These are phyloP conservation scores for Avena atlantica DNA, from an alignment of 176 grass and related monocot genomes.

Conservation along the genomic window DNA sequence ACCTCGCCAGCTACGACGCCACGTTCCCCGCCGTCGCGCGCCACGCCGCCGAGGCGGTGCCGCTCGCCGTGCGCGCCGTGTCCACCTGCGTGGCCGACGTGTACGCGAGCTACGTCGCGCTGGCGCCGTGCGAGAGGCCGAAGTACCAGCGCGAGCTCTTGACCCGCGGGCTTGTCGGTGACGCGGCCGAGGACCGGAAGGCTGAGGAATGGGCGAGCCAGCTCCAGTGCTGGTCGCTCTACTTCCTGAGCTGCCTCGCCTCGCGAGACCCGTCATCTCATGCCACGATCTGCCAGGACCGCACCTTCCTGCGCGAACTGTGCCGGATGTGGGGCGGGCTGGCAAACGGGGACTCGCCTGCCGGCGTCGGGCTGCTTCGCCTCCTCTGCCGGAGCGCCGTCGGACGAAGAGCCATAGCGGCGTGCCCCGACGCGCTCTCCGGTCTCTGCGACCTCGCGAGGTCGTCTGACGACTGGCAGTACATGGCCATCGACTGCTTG, in stretches of 20 bases:
- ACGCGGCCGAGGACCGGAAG: slow-evolving; percentile 67
- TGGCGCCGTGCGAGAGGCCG: slow-evolving; percentile 46
- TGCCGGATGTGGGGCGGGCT: slow-evolving; percentile 94
- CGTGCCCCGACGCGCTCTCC: slow-evolving; percentile 53
- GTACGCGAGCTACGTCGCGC: slow-evolving; percentile 52
- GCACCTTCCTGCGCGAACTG: slow-evolving; percentile 67
- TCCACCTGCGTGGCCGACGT: slow-evolving; percentile 68
- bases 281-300: slow-evolving; percentile 59
- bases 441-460: slow-evolving; percentile 74
- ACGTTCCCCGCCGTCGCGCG: slow-evolving; percentile 70
- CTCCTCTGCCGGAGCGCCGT: slow-evolving; percentile 67
- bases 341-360: slow-evolving; percentile 81
- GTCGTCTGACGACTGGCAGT: slow-evolving; percentile 97
- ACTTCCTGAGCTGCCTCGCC: slow-evolving; percentile 87
- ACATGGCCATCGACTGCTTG: slow-evolving; percentile 97
- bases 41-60: slow-evolving; percentile 63
- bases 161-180: slow-evolving; percentile 52
- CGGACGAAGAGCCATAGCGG: slow-evolving; percentile 64
- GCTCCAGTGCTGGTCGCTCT: slow-evolving; percentile 98
- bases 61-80: slow-evolving; percentile 57
- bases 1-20: slow-evolving; percentile 87
- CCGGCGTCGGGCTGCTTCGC: slow-evolving; percentile 83
- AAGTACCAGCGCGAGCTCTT: slow-evolving; percentile 84
- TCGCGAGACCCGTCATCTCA: slow-evolving; percentile 66
- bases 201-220: slow-evolving; percentile 98